phyloP scores from a whole-genome alignment of 495 filamentous ascomycete species.

The Annulohypoxylon maeteangense region DNA sequence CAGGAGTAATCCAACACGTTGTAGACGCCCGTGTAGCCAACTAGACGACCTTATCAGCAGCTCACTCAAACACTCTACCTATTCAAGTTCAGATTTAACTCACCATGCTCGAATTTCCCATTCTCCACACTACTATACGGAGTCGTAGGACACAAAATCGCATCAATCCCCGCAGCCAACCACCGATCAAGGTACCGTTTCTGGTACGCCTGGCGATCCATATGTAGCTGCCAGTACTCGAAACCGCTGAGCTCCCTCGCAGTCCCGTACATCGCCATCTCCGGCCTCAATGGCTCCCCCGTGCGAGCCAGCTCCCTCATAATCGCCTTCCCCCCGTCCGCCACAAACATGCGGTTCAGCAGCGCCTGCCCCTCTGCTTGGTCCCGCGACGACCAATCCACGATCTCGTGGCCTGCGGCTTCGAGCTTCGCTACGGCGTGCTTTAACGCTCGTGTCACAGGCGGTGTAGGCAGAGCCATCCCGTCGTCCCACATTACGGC shows the following conservation, averaged over 20 bases:
- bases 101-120: constrained; percentile 81
- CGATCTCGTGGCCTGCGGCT: constrained; percentile 76
- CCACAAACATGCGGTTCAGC: constrained; percentile 77
- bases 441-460: constrained; percentile 78
- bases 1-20: constrained; percentile 56
- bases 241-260: constrained; percentile 72
- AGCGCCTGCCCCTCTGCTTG: constrained; percentile 75
- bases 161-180: constrained; percentile 73
- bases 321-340: constrained; percentile 83
- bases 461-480: constrained; percentile 81
- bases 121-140: constrained; percentile 75
- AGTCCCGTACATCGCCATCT: constrained; percentile 63
- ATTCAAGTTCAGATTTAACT: constrained; percentile 17
- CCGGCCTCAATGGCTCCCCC: constrained; percentile 79
- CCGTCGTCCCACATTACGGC: constrained; percentile 80
- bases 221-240: constrained; percentile 79
- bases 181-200: constrained; percentile 81
- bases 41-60: constrained; percentile 44
- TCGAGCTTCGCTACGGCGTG: constrained; percentile 69
- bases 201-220: constrained; percentile 75
- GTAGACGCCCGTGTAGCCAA: constrained; percentile 84
- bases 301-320: constrained; percentile 75
- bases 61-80: background rate
- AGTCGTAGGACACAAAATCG: constrained; percentile 75
- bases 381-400: constrained; percentile 68